Base-by-base conservation (phyloP, 257 asterid species). In the Fraxinus quadrangulata region DNA sequence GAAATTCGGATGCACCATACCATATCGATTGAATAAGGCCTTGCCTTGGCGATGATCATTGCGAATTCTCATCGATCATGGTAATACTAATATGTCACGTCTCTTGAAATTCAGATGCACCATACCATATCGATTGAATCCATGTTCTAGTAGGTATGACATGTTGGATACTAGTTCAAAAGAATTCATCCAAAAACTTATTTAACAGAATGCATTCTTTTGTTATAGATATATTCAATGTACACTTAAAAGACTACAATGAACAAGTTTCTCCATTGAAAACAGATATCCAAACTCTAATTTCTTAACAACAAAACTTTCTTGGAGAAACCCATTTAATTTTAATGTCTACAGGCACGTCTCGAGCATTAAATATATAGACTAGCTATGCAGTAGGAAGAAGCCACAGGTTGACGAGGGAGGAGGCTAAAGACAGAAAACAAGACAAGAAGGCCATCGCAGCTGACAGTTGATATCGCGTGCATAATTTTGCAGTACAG, bases 361-460 rank as follows among this genome's bases (percentile, higher is more conserved):
- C 36, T 17, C 63, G 12, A 33, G 34, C 47, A 9, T 69, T 28
- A 30, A 45, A 33, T 72, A 51, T 77, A 34, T 26, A 67, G 14
- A 67, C 42, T 21, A 42, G 61, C 80, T 81, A 91, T n/a, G 85
- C 61, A 24, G 96, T 87, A 66, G 96, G 90, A 36, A 94, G 92
- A 70, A 88, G 87, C 98, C 98, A 94, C 17, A 92, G 93, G 77
- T 94, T 92, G 92, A 94, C 87, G 80, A 94, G 94, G n/a, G 90
- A 85, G 0, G 98, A 90, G n/a, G 94, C 87, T 5, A 92, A 74
- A 23, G 88, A 90, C 7, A 94, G 85, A 87, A 88, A 90, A 97
- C 98, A 94, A 12, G 97, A 88, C 83, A 94, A 73, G 88, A 94
- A 89, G 36, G 97, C 96, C 98, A 91, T 94, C 5, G 97, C 90